Evolutionary conservation across 768 basidiomycete genomes (phyloP).

Genomic region (Amanita thiersii): DNA sequence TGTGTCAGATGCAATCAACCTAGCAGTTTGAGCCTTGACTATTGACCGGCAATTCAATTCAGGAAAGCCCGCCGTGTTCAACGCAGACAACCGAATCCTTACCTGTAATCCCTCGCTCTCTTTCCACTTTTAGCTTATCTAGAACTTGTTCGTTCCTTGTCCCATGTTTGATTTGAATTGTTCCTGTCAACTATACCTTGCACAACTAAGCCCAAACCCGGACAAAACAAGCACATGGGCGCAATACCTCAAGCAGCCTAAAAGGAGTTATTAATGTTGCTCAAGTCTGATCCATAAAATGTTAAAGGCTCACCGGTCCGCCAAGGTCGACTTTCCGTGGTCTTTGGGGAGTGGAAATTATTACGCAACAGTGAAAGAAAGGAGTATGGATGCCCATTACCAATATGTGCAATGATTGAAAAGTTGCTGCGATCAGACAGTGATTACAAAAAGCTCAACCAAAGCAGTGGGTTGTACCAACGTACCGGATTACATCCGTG

Average conservation of each 20-base stretch:
- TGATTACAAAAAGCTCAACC: constrained; percentile 1
- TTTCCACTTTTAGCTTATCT: constrained; percentile 94
- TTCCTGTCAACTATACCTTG: constrained; percentile 68
- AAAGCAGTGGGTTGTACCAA: not conserved
- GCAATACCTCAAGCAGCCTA: constrained; percentile 66
- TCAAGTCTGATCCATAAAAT: not conserved
- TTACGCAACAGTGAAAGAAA: not conserved
- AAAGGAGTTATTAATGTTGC: not conserved
- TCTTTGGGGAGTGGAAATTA: constrained; percentile 33
- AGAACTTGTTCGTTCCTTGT: constrained; percentile 79
- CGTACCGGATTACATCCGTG: constrained; percentile 61
- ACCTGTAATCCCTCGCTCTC: constrained; percentile 96
- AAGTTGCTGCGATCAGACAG: constrained; percentile 57
- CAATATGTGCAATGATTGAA: constrained; percentile 95
- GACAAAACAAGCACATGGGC: not conserved
- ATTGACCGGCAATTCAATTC: constrained; percentile 5
- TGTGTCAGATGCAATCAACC: constrained; percentile 28
- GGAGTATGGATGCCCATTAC: constrained; percentile 32
- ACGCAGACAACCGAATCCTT: constrained; percentile 12
- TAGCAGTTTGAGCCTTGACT: constrained; percentile 97
- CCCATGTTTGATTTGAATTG: constrained; percentile 58
- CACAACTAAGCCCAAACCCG: constrained; percentile 10
- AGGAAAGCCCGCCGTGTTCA: constrained; percentile 3
- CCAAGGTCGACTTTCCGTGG: constrained; percentile 93
- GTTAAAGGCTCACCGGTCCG: constrained; percentile 57